phyloP scores from a whole-genome alignment of 305 asterid genomes.

The Solanum hybrid region DNA sequence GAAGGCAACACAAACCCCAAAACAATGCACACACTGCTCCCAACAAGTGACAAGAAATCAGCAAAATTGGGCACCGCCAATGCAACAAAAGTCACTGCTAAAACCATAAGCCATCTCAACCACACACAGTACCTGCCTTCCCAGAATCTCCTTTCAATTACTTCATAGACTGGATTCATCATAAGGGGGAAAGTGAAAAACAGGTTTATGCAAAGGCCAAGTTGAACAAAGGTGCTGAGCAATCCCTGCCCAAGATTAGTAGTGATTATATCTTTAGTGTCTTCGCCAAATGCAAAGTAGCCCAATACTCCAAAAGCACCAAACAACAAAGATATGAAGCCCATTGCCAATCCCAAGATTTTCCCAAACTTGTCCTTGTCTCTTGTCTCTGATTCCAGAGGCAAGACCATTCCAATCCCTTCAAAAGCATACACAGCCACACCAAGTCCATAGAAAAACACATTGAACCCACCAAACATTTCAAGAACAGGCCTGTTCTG shows the following conservation, averaged over 20 bases:
- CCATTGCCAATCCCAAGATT: conserved; percentile 10
- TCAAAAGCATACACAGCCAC: conserved; percentile 22
- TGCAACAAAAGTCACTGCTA: conserved; percentile 12
- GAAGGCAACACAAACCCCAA: conserved; percentile 19
- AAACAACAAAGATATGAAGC: conserved; percentile 10
- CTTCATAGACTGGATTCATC: conserved; percentile 21
- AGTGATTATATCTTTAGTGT: conserved; percentile 15
- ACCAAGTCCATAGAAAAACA: conserved; percentile 16
- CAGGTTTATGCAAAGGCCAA: conserved; percentile 13
- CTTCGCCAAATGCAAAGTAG: conserved; percentile 12
- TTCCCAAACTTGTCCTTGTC: conserved; percentile 12
- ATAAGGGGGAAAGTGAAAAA: conserved; percentile 13
- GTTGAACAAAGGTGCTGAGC: conserved; percentile 10
- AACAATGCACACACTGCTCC: conserved; percentile 15
- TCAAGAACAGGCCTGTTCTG: conserved; percentile 6
- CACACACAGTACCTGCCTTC: conserved; percentile 12
- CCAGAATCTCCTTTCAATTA: conserved; percentile 16
- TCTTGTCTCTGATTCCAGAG: conserved; percentile 17
- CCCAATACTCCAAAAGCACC: conserved; percentile 14
- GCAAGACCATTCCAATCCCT: conserved; percentile 21
- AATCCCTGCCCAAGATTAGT: conserved; percentile 16
- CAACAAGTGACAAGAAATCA: conserved; percentile 19
- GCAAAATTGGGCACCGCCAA: conserved; percentile 17
- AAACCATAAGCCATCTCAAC: conserved; percentile 14
- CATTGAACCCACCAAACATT: conserved; percentile 12